A percentile compares a stretch with the other conserved stretches of the same genome.
Evolutionary conservation across 2,329 filamentous ascomycete species (phyloP).

Genomic region (Calonectria fujianensis): DNA sequence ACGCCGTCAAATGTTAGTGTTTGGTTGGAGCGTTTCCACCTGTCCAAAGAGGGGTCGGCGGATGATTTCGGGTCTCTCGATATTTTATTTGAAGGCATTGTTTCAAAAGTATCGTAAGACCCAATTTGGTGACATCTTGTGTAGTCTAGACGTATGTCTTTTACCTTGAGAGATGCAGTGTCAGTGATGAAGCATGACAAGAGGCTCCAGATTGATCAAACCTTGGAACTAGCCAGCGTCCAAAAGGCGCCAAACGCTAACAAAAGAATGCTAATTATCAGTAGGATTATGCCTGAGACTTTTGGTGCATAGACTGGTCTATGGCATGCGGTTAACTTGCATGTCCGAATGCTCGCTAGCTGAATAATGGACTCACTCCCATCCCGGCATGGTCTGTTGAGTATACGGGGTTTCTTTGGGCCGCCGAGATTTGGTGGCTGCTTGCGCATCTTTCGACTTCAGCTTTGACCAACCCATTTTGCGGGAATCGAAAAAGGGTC

Average conservation of each 20-base stretch:
- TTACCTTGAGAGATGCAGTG: neutral
- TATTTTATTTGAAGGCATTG: neutral
- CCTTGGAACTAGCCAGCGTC: conserved; percentile 6
- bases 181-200: neutral
- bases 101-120: conserved; percentile 5
- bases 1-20: neutral
- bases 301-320: conserved; percentile 10
- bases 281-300: neutral
- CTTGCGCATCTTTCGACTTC: neutral
- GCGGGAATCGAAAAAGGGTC: neutral
- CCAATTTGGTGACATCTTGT: neutral
- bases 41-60: neutral
- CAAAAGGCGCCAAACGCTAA: conserved; percentile 2
- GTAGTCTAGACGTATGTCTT: neutral
- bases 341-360: too few relatives aligned
- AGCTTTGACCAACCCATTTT: neutral
- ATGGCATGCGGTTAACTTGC: neutral
- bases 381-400: conserved; percentile 3
- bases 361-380: neutral
- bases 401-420: conserved; percentile 9
- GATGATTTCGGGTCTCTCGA: neutral
- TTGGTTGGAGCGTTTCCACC: neutral
- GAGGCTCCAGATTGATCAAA: neutral
- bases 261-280: neutral
- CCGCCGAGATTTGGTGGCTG: neutral